Evolutionary conservation across 2,329 filamentous ascomycete species (phyloP), one percentile per base, ranked within the genome.

Genomic region (Fusarium azukiicola): DNA sequence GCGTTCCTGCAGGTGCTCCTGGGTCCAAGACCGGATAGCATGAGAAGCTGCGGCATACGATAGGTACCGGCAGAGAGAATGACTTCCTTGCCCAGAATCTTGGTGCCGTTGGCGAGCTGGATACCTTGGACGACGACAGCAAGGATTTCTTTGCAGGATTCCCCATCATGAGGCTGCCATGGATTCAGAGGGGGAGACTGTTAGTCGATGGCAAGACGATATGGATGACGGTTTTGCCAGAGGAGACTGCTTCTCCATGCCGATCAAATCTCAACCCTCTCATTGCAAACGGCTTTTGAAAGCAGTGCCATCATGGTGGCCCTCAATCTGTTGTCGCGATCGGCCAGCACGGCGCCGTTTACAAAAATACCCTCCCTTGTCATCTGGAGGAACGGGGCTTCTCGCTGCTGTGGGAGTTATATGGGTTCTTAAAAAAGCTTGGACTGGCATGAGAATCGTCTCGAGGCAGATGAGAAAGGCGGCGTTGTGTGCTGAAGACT

Each of bases 11-110:
- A 76, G n/a, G n/a, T 72, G 69, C 17, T 61, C 67, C 42, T 74
- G 50, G 79, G 77, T 13, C 79, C 87, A 66, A 89, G 84, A 5
- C 87, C 87, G 21, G 85, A 87, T 9, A 87, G 81, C 78, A 88
- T 85, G 6, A 88, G 81, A 27, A 89, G 80, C 17, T 87, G 82
- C 16, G 87, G 87, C 2, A 85, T 85, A 38, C 85, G 85, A 74
- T 87, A 85, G 6, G 84, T 79, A 7, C 87, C 87, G 3, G 84
- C 86, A 10, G 85, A 84, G 7, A 88, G 66, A 54, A 88, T 86
- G 3, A 87, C 83, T 69, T 88, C 87, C 17, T 81, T 81, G 5
- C 75, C 80, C 16, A 75, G 83, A 63, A 77, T 85, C 85, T 52
- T 27, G 21, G 73, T 73, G 10, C 70, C 71, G 38, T 73, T 75